Base-by-base conservation (phyloP, 345 rosid genomes). In the Corymbia maculata region DNA sequence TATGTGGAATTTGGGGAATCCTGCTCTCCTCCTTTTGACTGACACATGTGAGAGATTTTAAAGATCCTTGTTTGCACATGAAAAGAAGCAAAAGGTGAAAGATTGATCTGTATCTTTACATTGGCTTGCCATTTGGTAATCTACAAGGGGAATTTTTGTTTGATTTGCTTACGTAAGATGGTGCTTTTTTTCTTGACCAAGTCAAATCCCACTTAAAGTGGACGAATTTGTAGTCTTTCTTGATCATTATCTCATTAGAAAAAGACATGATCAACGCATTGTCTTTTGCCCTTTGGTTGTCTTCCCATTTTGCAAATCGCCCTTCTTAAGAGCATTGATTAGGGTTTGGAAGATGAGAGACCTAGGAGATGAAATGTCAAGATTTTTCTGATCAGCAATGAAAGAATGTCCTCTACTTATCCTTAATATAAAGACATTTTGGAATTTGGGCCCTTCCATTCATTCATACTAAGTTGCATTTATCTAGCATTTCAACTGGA, bases 41-140 rank as follows among this genome's bases (percentile, higher is more conserved):
- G 91, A 87, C 82, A 87, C 42, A 53, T 75, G 89, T 51, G 88
- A 79, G 52, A 52, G 90, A 91, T 88, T 86, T 89, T 24, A 51
- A 47, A 11, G 70, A 49, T 86, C 85, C 51, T 89, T 44, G 26
- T 47, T 59, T 55, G 88, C 47, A 22, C 93, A 90, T 93, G 21
- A 87, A 91, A 92, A 91, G 91, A 87, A 91, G 91, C 11, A 50
- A 92, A 90, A 89, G 90, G 17, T 59, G n/a, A 92, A 90, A 86
- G 93, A 52, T 87, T 70, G 86, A 21, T 85, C 61, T 75, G 49
- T 75, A 75, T 75, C 84, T 75, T 42, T 19, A 49, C 84, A 10
- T 19, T 6, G 28, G 24, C 82, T 19, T 75, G 82, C 82, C 49
- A 75, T 75, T 19, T 42, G 84, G 28, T 44, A 42, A 10, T 75